phyloP scores from a whole-genome alignment of 129 eudicot species.

The Flaveria trinervia region DNA sequence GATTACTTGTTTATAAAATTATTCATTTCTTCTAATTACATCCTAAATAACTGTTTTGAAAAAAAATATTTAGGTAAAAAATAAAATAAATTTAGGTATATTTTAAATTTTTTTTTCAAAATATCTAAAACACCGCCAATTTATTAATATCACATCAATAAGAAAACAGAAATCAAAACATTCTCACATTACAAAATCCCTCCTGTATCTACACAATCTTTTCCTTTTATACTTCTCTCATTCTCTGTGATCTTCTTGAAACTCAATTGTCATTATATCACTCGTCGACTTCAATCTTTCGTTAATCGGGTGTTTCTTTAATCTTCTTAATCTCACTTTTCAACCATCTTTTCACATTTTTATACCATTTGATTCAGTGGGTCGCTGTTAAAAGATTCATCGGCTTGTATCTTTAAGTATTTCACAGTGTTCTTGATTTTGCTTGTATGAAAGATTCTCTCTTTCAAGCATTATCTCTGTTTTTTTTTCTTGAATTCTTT shows the following conservation, averaged over 20 bases:
- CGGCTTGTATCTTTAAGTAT: conserved; percentile 25
- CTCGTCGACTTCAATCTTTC: conserved; percentile 56
- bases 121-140: conserved; percentile 33
- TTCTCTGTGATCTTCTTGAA: conserved; percentile 27
- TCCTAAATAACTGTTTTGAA: no score
- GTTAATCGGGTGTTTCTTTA: conserved; percentile 18
- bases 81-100: neutral
- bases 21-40: no score
- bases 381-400: conserved; percentile 43
- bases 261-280: conserved; percentile 6
- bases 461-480: neutral
- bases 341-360: conserved; percentile 14
- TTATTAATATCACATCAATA: conserved; percentile 2
- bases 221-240: conserved; percentile 7
- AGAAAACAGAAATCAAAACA: conserved; percentile 24
- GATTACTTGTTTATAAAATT: no score
- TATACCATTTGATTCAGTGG: conserved; percentile 34
- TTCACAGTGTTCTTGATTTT: neutral
- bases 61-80: no score
- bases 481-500: neutral
- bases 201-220: neutral
- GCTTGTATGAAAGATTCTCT: conserved; percentile 24
- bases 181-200: conserved; percentile 19
- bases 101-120: neutral
- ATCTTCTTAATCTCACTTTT: conserved; percentile 28